A percentile compares a stretch with the other conserved stretches of the same genome.
Conservation (phyloP, 768 basidiomycete genomes). For the Candolleomyces efflorescens region DNA sequence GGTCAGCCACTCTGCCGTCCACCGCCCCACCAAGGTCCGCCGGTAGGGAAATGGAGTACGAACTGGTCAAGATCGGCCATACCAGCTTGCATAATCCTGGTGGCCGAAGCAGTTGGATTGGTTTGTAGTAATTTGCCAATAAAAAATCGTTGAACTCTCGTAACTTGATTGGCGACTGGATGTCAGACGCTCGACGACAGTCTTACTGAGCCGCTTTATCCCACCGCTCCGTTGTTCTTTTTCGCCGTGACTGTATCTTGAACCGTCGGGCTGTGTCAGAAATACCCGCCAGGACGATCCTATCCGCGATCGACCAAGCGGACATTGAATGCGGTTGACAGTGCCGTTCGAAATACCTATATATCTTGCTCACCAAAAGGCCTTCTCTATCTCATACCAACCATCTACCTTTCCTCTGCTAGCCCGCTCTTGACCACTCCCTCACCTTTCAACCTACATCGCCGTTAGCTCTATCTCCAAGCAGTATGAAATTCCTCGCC, state of each 20-base stretch:
- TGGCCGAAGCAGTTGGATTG: conserved; percentile 92
- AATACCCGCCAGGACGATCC: conserved; percentile 2
- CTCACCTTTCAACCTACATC: conserved; percentile 8
- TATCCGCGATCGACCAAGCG: conserved; percentile 21
- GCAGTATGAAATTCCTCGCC: conserved; percentile 36
- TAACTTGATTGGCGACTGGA: too few relatives aligned
- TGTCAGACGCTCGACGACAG: too few relatives aligned
- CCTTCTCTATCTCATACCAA: conserved; percentile 10
- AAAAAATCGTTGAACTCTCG: background rate
- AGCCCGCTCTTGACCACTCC: conserved; percentile 5
- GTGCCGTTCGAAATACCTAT: conserved; percentile 15
- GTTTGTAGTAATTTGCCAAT: conserved; percentile 40
- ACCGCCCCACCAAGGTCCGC: background rate
- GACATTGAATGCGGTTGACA: conserved; percentile 28
- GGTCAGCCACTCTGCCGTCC: conserved; percentile 9
- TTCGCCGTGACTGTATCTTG: too few relatives aligned
- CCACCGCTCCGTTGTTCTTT: too few relatives aligned
- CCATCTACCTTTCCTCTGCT: conserved; percentile 9
- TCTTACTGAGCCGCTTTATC: too few relatives aligned
- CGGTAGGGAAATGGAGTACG: conserved; percentile 20
- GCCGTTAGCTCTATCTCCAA: conserved; percentile 3
- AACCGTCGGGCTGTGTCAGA: background rate
- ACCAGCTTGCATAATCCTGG: conserved; percentile 89
- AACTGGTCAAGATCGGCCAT: conserved; percentile 88
- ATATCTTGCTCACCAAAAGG: conserved; percentile 9